Evolutionary conservation across 768 basidiomycete species (phyloP).

Genomic region (Suillus plorans): DNA sequence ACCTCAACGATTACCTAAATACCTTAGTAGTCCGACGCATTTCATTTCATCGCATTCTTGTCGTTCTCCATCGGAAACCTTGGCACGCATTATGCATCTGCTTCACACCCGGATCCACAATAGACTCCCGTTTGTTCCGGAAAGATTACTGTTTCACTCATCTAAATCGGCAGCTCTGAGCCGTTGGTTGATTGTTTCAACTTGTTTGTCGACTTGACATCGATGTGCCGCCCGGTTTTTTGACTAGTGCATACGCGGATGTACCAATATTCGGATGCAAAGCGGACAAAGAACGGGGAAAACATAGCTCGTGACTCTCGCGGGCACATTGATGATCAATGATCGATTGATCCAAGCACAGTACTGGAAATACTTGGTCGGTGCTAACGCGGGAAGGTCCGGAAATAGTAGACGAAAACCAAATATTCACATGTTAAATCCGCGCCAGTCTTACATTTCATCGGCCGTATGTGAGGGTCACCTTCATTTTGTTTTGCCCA

Average conservation of each 20-base stretch:
- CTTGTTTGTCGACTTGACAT: background rate
- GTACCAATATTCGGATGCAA: background rate
- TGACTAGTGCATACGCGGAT: background rate
- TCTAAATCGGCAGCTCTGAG: too few species aligned
- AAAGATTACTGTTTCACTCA: background rate
- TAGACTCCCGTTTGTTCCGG: background rate
- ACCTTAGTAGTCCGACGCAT: slow-evolving; percentile 3
- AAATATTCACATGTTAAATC: slow-evolving; percentile 34
- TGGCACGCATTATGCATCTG: background rate
- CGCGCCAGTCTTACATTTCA: slow-evolving; percentile 7
- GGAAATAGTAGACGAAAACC: slow-evolving; percentile 1
- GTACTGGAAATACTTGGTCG: slow-evolving; percentile 3
- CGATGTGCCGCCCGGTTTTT: background rate
- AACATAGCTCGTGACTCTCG: background rate
- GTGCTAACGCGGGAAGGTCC: slow-evolving; percentile 21
- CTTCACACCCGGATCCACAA: background rate
- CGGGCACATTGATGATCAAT: background rate
- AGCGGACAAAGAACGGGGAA: slow-evolving; percentile 25
- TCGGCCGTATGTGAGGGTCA: slow-evolving; percentile 22
- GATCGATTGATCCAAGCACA: background rate
- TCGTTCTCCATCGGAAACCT: background rate
- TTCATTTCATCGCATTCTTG: background rate
- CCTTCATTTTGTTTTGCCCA: background rate
- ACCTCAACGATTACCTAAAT: background rate
- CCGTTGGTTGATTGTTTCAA: background rate